These are phyloP conservation scores for Alternaria alternata DNA, from an alignment of 2,329 filamentous ascomycete genomes.

Conservation along the genomic window DNA sequence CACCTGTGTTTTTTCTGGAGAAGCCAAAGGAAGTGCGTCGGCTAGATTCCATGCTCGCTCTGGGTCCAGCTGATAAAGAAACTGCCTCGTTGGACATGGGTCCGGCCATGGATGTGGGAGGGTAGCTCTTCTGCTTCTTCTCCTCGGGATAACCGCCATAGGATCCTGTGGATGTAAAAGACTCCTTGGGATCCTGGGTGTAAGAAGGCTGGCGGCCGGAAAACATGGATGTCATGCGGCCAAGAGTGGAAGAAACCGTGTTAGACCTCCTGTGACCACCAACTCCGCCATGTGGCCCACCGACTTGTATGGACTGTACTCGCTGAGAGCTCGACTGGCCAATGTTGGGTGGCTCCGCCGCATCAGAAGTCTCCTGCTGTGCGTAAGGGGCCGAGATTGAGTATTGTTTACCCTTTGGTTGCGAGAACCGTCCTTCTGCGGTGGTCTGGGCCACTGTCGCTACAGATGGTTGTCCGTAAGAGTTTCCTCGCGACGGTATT, in stretches of 20 bases:
- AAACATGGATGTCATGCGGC: slow-evolving; percentile 82
- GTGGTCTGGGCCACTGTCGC: slow-evolving; percentile 89
- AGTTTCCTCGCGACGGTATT: slow-evolving; percentile 75
- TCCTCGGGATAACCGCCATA: slow-evolving; percentile 37
- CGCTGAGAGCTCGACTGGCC: slow-evolving; percentile 67
- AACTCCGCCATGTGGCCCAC: slow-evolving; percentile 26
- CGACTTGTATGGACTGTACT: slow-evolving; percentile 59
- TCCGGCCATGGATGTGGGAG: slow-evolving; percentile 89
- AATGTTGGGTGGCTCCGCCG: slow-evolving; percentile 57
- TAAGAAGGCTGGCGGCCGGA: slow-evolving; percentile 59
- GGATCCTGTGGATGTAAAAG: slow-evolving; percentile 57
- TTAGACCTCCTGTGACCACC: slow-evolving; percentile 71
- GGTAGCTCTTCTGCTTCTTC: slow-evolving; percentile 77
- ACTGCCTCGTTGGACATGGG: slow-evolving; percentile 67
- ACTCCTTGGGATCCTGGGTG: slow-evolving; percentile 39
- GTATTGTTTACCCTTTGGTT: slow-evolving; percentile 73
- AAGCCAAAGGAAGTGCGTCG: slow-evolving; percentile 61
- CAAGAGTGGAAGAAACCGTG: slow-evolving; percentile 76
- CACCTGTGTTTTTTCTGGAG: slow-evolving; percentile 56
- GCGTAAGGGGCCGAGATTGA: slow-evolving; percentile 73
- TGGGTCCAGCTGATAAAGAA: slow-evolving; percentile 32
- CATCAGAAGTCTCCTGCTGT: slow-evolving; percentile 53
- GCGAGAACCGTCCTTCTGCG: slow-evolving; percentile 87
- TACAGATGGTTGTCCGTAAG: slow-evolving; percentile 87
- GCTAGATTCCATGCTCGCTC: slow-evolving; percentile 59